Percentiles rank a stretch among this genome's conserved stretches.
Evolutionary conservation across 2,329 filamentous ascomycete genomes (phyloP).

Genomic region (Hirsutella minnesotensis): DNA sequence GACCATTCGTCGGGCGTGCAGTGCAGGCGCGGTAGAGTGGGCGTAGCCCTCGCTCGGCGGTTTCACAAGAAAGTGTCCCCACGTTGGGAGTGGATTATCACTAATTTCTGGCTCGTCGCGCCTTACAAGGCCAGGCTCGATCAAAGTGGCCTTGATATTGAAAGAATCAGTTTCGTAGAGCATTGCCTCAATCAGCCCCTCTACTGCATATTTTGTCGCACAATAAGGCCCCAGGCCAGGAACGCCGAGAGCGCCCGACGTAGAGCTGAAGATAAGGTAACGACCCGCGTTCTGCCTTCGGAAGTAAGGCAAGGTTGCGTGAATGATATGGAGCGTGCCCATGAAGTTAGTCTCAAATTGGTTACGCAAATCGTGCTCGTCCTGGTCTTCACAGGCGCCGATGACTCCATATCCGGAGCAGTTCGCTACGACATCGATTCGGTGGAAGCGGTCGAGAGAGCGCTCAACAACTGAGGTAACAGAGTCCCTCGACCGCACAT

Average conservation of each 20-base stretch:
- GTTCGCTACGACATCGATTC: conserved; percentile 82
- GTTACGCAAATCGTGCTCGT: conserved; percentile 85
- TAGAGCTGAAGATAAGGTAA: conserved; percentile 92
- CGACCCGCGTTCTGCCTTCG: conserved; percentile 62
- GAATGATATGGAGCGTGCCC: conserved; percentile 87
- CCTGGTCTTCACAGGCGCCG: conserved; percentile 90
- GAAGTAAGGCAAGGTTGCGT: conserved; percentile 79
- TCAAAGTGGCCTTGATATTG: conserved; percentile 86
- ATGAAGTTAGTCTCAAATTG: conserved; percentile 98
- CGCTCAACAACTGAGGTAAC: conserved; percentile 60
- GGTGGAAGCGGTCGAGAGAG: conserved; percentile 63
- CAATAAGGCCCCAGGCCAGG: conserved; percentile 90
- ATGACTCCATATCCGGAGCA: conserved; percentile 94
- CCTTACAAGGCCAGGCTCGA: conserved; percentile 80
- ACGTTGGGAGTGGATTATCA: conserved; percentile 56
- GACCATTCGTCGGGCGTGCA: conserved; percentile 82
- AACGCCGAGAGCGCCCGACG: conserved; percentile 82
- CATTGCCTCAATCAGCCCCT: conserved; percentile 92
- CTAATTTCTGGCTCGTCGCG: conserved; percentile 62
- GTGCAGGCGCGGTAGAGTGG: conserved; percentile 64
- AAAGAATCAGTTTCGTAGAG: conserved; percentile 87
- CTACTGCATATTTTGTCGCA: conserved; percentile 93
- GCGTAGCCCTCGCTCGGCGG: conserved; percentile 73
- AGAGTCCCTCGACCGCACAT: conserved; percentile 72
- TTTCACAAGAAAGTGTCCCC: conserved; percentile 88